phyloP scores from a whole-genome alignment of 2,329 filamentous ascomycete species.

The Orbilia oligospora region DNA sequence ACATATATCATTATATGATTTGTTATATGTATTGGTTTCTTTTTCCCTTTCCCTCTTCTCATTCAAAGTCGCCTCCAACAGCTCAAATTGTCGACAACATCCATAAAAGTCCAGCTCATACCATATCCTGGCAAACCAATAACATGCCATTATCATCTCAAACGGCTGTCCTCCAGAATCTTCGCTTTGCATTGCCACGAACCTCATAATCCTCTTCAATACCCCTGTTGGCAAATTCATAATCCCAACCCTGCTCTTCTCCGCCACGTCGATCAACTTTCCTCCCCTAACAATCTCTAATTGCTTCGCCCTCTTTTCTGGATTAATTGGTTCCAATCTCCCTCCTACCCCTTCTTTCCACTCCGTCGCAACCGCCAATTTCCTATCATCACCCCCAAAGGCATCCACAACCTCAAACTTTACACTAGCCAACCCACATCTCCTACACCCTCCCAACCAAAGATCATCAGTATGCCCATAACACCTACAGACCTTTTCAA shows the following conservation, averaged over 20 bases:
- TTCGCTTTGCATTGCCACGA: constrained; percentile 4
- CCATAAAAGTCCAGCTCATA: constrained; percentile 11
- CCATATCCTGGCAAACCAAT: constrained; percentile 30
- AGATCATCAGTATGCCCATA: constrained; percentile 5
- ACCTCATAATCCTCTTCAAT: constrained; percentile 30
- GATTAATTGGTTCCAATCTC: constrained; percentile 16
- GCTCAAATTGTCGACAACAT: constrained; percentile 6
- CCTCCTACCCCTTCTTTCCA: constrained; percentile 1
- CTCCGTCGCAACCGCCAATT: constrained; percentile 38
- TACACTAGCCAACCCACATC: constrained; percentile 32
- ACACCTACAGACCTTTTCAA: constrained; percentile 29
- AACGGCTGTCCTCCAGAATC: not conserved
- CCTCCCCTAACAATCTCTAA: constrained; percentile 33
- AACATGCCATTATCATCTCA: constrained; percentile 23
- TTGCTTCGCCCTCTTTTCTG: not conserved
- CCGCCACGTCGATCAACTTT: constrained; percentile 7
- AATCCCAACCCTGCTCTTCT: constrained; percentile 25
- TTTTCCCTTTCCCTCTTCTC: not conserved
- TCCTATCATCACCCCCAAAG: constrained; percentile 24
- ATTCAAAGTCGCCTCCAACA: constrained; percentile 5
- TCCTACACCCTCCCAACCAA: constrained; percentile 30
- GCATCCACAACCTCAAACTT: constrained; percentile 41
- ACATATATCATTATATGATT: not conserved
- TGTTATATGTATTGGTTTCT: not conserved
- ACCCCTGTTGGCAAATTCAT: constrained; percentile 36